Base-by-base conservation (phyloP, 495 filamentous ascomycete species). In the Poronia punctata region DNA sequence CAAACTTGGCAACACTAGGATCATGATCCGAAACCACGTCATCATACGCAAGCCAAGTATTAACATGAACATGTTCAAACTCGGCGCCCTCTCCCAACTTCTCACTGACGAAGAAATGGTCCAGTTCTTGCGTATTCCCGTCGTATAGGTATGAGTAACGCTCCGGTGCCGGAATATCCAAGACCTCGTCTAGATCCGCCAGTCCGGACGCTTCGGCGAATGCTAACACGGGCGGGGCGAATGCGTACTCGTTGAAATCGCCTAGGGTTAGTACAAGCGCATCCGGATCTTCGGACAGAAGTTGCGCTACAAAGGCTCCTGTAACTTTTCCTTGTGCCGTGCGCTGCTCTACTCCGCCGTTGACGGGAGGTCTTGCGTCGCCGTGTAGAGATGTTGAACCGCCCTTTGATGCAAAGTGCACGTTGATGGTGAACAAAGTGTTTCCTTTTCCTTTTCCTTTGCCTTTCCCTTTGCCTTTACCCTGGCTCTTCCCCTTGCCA, bases 181-280 rank as follows among this genome's bases (percentile, higher is more conserved):
- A 59, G 11, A 67, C 70, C 7, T 62, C 72, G 43, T 82, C 78
- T 4, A 81, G 46, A 33, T 80, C 74, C n/a, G 46, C 44, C 22
- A 80, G 59, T 3, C 59, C 58, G 0, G 69, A 72, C 5, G 63
- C 43, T 1, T 27, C 9, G 5, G 48, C 45, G 45, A 79, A 77
- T 0, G 53, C 57, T 23, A 59, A 46, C 50, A 79, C 50, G 0
- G 77, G 75, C 52, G 52, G 25, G 8, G 71, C 75, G 45, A 75
- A 77, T 1, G 66, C 44, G 48, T 78, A 82, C 59, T 83, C 79
- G 65, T 83, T 81, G 54, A 74, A 83, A 50, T 82, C 77, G 8
- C 79, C 79, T 0, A 69, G 62, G 0, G 65, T 54, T 14, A 78
- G 54, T 23, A 82, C 57, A 6, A 49, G 47, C 0, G 76, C 76